Evolutionary conservation across 2,329 filamentous ascomycete species (phyloP).

Genomic region (Phialophora tarda): DNA sequence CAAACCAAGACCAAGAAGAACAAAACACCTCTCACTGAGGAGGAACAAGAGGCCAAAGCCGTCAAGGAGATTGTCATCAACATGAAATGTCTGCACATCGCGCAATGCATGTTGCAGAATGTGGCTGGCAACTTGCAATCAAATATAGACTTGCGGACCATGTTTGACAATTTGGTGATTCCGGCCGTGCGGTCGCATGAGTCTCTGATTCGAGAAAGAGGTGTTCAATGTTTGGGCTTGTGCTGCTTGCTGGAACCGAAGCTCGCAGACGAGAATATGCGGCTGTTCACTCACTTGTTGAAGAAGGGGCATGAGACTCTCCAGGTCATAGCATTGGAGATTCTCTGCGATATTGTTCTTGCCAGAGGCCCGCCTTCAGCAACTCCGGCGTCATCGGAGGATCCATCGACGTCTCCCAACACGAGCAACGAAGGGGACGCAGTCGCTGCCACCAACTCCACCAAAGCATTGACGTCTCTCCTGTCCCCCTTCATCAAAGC

Average conservation of each 20-base stretch:
- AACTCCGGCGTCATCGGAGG: slow-evolving; percentile 52
- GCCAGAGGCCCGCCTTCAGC: slow-evolving; percentile 62
- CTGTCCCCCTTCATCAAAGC: slow-evolving; percentile 69
- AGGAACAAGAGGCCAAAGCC: slow-evolving; percentile 68
- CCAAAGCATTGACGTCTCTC: slow-evolving; percentile 49
- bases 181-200: slow-evolving; percentile 93
- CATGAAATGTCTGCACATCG: slow-evolving; percentile 97
- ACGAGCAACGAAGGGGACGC: slow-evolving; percentile 8
- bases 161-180: slow-evolving; percentile 96
- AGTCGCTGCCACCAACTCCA: slow-evolving; percentile 40
- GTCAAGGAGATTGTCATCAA: slow-evolving; percentile 94
- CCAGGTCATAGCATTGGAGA: slow-evolving; percentile 88
- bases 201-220: slow-evolving; percentile 87
- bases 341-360: slow-evolving; percentile 89
- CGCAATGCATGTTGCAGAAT: slow-evolving; percentile 96
- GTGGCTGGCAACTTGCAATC: slow-evolving; percentile 85
- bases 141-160: slow-evolving; percentile 90
- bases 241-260: slow-evolving; percentile 90
- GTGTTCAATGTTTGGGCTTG: slow-evolving; percentile 84
- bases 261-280: slow-evolving; percentile 88
- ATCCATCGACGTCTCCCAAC: not conserved
- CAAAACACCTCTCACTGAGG: slow-evolving; percentile 30
- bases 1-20: slow-evolving; percentile 37
- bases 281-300: slow-evolving; percentile 94
- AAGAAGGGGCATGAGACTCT: slow-evolving; percentile 87